Evolutionary conservation across 805 yeast genomes (phyloP).

Genomic region (Kurtzmaniella fragi): DNA sequence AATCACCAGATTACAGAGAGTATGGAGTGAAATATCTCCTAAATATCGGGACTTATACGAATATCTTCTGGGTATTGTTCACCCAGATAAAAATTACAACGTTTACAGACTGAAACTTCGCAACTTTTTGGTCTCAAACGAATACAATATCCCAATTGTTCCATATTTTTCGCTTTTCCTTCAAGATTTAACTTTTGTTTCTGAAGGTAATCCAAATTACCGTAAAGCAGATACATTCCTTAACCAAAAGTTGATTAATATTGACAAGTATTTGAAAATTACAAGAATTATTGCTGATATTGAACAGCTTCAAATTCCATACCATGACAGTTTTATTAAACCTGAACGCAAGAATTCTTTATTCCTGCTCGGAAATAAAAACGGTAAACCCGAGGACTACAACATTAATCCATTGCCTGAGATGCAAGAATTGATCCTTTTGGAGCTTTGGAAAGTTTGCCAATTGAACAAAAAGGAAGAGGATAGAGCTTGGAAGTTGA

Average conservation of each 20-base stretch:
- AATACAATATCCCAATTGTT: slow-evolving; percentile 56
- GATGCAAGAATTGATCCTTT: slow-evolving; percentile 54
- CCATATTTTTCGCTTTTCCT: slow-evolving; percentile 73
- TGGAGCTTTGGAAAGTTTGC: slow-evolving; percentile 67
- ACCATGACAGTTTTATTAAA: slow-evolving; percentile 21
- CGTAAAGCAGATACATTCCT: slow-evolving; percentile 56
- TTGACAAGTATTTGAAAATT: slow-evolving; percentile 67
- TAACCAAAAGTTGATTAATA: slow-evolving; percentile 58
- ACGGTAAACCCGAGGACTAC: slow-evolving; percentile 25
- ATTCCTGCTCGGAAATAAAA: slow-evolving; percentile 10
- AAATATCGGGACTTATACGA: slow-evolving; percentile 61
- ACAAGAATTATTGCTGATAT: slow-evolving; percentile 63
- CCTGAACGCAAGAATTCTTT: slow-evolving; percentile 17
- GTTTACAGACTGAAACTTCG: slow-evolving; percentile 62
- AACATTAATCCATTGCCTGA: slow-evolving; percentile 36
- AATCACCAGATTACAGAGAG: slow-evolving; percentile 52
- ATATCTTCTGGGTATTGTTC: slow-evolving; percentile 62
- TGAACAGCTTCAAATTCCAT: slow-evolving; percentile 64
- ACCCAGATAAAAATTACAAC: slow-evolving; percentile 68
- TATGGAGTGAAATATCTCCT: slow-evolving; percentile 56
- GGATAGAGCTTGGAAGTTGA: slow-evolving; percentile 70
- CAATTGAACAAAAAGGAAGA: slow-evolving; percentile 55
- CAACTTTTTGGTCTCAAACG: slow-evolving; percentile 47
- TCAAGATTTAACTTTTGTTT: slow-evolving; percentile 76
- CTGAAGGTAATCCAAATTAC: slow-evolving; percentile 73